Evolutionary conservation across 2,329 filamentous ascomycete genomes (phyloP).

Genomic region (Nemania abortiva): DNA sequence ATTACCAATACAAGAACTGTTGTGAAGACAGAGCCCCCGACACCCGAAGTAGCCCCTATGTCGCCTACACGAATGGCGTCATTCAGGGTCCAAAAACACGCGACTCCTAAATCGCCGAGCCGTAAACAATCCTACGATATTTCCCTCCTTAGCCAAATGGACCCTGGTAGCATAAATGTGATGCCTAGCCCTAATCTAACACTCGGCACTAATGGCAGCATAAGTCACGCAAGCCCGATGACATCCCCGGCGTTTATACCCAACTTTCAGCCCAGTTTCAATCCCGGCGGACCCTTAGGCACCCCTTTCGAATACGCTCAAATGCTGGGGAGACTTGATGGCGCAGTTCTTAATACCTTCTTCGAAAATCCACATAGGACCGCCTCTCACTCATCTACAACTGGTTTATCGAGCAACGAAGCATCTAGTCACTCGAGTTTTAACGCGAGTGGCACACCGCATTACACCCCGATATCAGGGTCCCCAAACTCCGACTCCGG

Average conservation of each 20-base stretch:
- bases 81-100: conserved; percentile 62
- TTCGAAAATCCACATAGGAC: conserved; percentile 30
- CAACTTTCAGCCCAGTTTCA: conserved; percentile 31
- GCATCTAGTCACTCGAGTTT: conserved; percentile 40
- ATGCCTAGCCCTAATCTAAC: conserved; percentile 36
- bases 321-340: conserved; percentile 32
- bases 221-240: conserved; percentile 23
- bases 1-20: conserved; percentile 33
- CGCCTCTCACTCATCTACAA: conserved; percentile 29
- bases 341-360: conserved; percentile 28
- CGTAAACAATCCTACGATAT: conserved; percentile 66
- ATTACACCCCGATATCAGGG: conserved; percentile 40
- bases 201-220: conserved; percentile 33
- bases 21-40: conserved; percentile 40
- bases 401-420: conserved; percentile 37
- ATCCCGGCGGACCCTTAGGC: conserved; percentile 18
- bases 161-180: conserved; percentile 65
- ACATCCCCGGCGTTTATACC: conserved; percentile 33
- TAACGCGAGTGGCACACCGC: conserved; percentile 37
- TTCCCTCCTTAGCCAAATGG: conserved; percentile 63
- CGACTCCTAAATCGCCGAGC: conserved; percentile 51
- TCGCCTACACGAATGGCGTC: conserved; percentile 53
- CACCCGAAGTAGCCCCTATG: conserved; percentile 50
- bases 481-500: conserved; percentile 36
- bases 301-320: conserved; percentile 26